Evolutionary conservation across 495 filamentous ascomycete species (phyloP).

Genomic region (Sphaerosporella brunnea): DNA sequence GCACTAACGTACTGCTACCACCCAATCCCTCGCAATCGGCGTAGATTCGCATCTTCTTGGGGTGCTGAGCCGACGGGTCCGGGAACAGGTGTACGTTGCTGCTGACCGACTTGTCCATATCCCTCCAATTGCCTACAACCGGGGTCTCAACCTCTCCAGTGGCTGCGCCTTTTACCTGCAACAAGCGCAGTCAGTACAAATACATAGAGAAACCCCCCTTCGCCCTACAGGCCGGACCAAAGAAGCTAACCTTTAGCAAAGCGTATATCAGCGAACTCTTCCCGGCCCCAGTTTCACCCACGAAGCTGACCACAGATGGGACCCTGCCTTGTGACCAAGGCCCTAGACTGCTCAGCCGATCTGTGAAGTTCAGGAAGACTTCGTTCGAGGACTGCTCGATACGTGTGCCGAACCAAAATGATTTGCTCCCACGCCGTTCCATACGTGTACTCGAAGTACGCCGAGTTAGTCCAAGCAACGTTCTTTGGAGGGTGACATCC

Average conservation of each 20-base stretch:
- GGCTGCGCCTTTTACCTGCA: neutral
- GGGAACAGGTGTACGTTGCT: slow-evolving; percentile 47
- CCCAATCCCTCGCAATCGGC: slow-evolving; percentile 22
- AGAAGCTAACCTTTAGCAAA: slow-evolving; percentile 22
- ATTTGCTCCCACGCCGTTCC: neutral
- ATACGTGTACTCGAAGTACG: neutral
- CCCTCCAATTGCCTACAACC: neutral
- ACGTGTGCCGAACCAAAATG: neutral
- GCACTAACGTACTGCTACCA: too few relatives aligned
- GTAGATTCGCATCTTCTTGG: slow-evolving; percentile 17
- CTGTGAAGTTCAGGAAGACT: too few relatives aligned
- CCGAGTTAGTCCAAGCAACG: neutral
- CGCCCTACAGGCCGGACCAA: too few relatives aligned
- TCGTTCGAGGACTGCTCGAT: too few relatives aligned
- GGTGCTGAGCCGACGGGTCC: slow-evolving; percentile 35
- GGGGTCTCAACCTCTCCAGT: neutral
- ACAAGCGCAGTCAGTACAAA: neutral
- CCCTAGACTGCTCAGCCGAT: neutral
- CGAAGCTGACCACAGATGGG: slow-evolving; percentile 20
- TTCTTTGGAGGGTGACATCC: too few relatives aligned
- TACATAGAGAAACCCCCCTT: neutral
- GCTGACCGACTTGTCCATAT: slow-evolving; percentile 30
- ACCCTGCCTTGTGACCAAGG: neutral
- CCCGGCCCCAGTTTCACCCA: slow-evolving; percentile 20
- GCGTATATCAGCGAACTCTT: slow-evolving; percentile 22